Evolutionary conservation across 768 basidiomycete genomes (phyloP).

Genomic region (Porphyrellus cyaneotinctus): DNA sequence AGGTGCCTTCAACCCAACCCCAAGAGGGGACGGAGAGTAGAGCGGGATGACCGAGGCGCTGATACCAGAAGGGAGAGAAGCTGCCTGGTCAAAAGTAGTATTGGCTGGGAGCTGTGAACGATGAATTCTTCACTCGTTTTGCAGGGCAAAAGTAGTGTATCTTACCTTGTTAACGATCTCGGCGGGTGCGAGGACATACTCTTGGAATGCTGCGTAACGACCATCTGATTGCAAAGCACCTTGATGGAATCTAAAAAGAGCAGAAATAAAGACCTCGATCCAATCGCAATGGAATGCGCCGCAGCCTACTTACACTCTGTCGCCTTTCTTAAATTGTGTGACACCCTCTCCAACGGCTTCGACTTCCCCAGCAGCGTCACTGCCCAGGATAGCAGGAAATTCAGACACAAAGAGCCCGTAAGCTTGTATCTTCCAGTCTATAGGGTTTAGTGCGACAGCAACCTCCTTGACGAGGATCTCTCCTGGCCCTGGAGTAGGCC

Average conservation of each 20-base stretch:
- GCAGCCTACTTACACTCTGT: conserved; percentile 12
- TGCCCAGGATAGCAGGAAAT: conserved; percentile 37
- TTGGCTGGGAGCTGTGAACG: conserved; percentile 33
- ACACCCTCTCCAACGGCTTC: conserved; percentile 40
- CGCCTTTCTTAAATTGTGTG: conserved; percentile 34
- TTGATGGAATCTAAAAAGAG: conserved; percentile 17
- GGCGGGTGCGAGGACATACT: conserved; percentile 22
- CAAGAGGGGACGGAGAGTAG: conserved; percentile 26
- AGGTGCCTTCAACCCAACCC: conserved; percentile 32
- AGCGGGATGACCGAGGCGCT: conserved; percentile 32
- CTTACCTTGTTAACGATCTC: conserved; percentile 18
- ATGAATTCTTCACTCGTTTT: conserved; percentile 2
- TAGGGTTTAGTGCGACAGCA: conserved; percentile 42
- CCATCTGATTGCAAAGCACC: background rate
- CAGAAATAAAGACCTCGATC: background rate
- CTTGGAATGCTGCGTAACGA: conserved; percentile 24
- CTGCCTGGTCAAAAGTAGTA: conserved; percentile 36
- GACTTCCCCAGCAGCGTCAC: conserved; percentile 39
- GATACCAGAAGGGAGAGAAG: conserved; percentile 34
- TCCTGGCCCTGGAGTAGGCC: conserved; percentile 34
- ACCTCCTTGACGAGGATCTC: conserved; percentile 43
- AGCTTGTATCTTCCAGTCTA: conserved; percentile 34
- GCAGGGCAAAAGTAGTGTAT: background rate
- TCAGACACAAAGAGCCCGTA: background rate
- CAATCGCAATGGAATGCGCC: background rate